These are phyloP conservation scores for Backusella parvicylindrica DNA, from an alignment of 192 early-diverging fungal genomes.

Conservation along the genomic window DNA sequence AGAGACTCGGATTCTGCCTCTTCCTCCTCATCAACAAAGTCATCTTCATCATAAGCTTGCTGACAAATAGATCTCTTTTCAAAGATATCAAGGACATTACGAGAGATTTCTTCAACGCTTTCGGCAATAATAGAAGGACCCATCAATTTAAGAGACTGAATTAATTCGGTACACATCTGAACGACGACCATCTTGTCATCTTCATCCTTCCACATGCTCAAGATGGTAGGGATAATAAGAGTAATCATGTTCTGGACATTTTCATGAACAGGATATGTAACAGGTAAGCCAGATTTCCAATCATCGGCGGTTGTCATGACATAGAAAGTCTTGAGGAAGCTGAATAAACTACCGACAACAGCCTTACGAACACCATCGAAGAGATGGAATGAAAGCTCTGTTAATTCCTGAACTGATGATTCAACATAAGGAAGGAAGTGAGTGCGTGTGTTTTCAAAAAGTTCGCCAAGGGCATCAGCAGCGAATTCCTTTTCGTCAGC, in stretches of 20 bases:
- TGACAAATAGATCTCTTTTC: constrained; percentile 76
- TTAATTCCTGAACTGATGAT: constrained; percentile 60
- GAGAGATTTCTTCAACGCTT: constrained; percentile 32
- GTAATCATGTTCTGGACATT: constrained; percentile 69
- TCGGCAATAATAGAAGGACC: constrained; percentile 70
- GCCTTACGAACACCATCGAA: constrained; percentile 83
- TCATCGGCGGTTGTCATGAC: constrained; percentile 59
- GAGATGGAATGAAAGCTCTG: constrained; percentile 68
- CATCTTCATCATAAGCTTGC: constrained; percentile 63
- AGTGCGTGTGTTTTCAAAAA: constrained; percentile 71
- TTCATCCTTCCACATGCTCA: constrained; percentile 76
- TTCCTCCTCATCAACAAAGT: constrained; percentile 74
- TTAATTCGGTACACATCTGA: constrained; percentile 73
- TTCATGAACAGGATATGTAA: constrained; percentile 67
- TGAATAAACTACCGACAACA: constrained; percentile 66
- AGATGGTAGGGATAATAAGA: constrained; percentile 65
- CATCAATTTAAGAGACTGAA: constrained; percentile 64
- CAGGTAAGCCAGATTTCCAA: constrained; percentile 78
- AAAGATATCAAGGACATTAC: constrained; percentile 52
- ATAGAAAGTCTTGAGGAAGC: constrained; percentile 77
- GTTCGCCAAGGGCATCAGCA: constrained; percentile 81
- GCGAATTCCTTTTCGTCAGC: constrained; percentile 94
- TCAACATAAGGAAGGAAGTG: constrained; percentile 87
- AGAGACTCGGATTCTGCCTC: constrained; percentile 82
- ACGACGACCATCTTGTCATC: constrained; percentile 81